Conservation (phyloP, 2,329 filamentous ascomycete genomes). For the Arthrobotrys musiformis region DNA sequence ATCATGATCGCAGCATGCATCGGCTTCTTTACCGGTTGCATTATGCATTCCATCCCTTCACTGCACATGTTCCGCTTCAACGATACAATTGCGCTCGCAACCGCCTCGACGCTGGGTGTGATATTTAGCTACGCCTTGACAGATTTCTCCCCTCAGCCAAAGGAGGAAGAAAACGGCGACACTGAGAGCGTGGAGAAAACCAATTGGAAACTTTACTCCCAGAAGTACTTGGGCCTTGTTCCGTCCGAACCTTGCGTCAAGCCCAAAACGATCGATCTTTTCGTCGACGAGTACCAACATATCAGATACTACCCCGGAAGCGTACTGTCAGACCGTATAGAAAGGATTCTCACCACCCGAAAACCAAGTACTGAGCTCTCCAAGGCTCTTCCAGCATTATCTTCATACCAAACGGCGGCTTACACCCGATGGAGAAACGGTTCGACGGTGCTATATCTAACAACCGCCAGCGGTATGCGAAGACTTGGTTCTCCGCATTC, state of each 20-base stretch:
- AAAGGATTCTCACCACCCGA: slow-evolving; percentile 25
- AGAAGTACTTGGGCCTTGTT: slow-evolving; percentile 55
- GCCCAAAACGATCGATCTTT: slow-evolving; percentile 4
- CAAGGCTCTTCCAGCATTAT: slow-evolving; percentile 41
- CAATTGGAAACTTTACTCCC: slow-evolving; percentile 58
- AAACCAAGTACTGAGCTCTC: slow-evolving; percentile 44
- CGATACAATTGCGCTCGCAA: slow-evolving; percentile 61
- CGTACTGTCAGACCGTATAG: slow-evolving; percentile 42
- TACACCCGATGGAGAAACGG: slow-evolving; percentile 45
- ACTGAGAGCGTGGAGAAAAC: slow-evolving; percentile 51
- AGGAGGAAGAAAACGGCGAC: slow-evolving; percentile 25
- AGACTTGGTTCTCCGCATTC: slow-evolving; percentile 34
- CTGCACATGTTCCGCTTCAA: slow-evolving; percentile 60
- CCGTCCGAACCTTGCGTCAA: slow-evolving; percentile 21
- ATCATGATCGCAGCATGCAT: slow-evolving; percentile 61
- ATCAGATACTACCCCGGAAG: slow-evolving; percentile 37
- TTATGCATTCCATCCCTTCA: slow-evolving; percentile 60
- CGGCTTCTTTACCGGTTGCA: slow-evolving; percentile 61
- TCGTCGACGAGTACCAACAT: slow-evolving; percentile 29
- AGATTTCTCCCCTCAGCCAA: slow-evolving; percentile 52
- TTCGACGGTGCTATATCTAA: slow-evolving; percentile 35
- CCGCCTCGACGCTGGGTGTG: slow-evolving; percentile 61
- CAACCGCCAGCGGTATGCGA: slow-evolving; percentile 39
- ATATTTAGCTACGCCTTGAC: slow-evolving; percentile 59
- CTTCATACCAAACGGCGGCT: slow-evolving; percentile 38